Percentiles rank a stretch among this genome's conserved stretches.
phyloP scores from a whole-genome alignment of 2,329 filamentous ascomycete species.

The Phoma herbarum region DNA sequence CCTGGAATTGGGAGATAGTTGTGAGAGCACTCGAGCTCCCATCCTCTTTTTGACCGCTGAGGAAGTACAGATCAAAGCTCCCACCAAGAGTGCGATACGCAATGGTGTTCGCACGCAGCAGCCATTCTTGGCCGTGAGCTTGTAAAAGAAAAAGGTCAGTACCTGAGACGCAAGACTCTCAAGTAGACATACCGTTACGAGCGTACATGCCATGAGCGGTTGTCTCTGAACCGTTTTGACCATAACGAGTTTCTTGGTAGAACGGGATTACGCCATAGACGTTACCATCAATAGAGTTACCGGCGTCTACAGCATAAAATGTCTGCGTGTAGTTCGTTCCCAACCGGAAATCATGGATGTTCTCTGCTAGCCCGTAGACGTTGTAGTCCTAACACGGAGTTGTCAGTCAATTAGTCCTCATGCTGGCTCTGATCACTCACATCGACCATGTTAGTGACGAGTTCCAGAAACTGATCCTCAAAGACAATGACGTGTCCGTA shows the following conservation, averaged over 20 bases:
- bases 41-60: conserved; percentile 72
- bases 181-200: conserved; percentile 21
- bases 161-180: background rate
- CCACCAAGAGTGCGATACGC: conserved; percentile 78
- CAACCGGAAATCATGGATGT: conserved; percentile 71
- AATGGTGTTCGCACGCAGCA: conserved; percentile 68
- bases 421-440: conserved; percentile 58
- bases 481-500: conserved; percentile 74
- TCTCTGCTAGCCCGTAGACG: conserved; percentile 78
- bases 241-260: conserved; percentile 27
- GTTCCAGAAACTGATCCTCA: conserved; percentile 72
- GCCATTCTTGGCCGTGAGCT: conserved; percentile 76
- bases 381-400: conserved; percentile 63
- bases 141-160: background rate
- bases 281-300: conserved; percentile 24
- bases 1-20: conserved; percentile 65
- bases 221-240: conserved; percentile 5
- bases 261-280: conserved; percentile 26
- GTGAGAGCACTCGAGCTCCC: conserved; percentile 64
- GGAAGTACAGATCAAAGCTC: conserved; percentile 78
- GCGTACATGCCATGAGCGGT: conserved; percentile 28
- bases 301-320: conserved; percentile 71
- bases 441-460: conserved; percentile 49
- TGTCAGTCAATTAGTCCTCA: conserved; percentile 52
- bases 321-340: conserved; percentile 73